Evolutionary conservation across 164 flowering plant species (phyloP), one percentile per base, ranked within the genome.

Genomic region (Nymphaea colorata): DNA sequence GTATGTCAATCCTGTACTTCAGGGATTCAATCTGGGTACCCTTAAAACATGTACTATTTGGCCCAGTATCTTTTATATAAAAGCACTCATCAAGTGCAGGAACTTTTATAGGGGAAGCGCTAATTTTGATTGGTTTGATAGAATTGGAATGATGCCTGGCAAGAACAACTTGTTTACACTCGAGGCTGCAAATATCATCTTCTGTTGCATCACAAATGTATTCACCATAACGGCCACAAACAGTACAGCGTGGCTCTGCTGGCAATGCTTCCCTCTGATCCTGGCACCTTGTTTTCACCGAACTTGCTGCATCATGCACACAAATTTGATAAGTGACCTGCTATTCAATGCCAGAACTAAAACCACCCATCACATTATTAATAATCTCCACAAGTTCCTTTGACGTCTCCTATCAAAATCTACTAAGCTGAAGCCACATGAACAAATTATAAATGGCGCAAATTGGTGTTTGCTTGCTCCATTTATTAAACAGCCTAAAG

Each of bases 161-260:
- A 2, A 90, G 79, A 3, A 85, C 71, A 53, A 69, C 68, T 64
- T 70, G 75, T 71, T 93, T 93, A 72, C 98, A 93, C 74, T 87
- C 87, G 75, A 85, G 67, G 75, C 97, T 93, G 80, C 97, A 93
- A 70, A 93, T 66, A 76, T 93, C 98, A 76, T 91, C 94, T 79
- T 93, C 89, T 0, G 98, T 93, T 73, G 85, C 86, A 74, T 93
- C 90, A 76, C 98, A 91, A 62, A 93, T 85, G 69, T 91, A 93
- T 75, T 93, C 97, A 53, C 97, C 98, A 75, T 87, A 91, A n/a
- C 97, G 96, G n/a, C 90, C 89, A 74, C 98, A 93, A 61, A 91
- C 76, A 61, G 82, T 77, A 75, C 98, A 93, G 41, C 68, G 75
- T 72, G 98, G 97, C 73, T 93, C 98, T 68, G 84, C 94, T 0